Conservation (phyloP, 2,329 filamentous ascomycete species). For the Chrysosporium queenslandicum region DNA sequence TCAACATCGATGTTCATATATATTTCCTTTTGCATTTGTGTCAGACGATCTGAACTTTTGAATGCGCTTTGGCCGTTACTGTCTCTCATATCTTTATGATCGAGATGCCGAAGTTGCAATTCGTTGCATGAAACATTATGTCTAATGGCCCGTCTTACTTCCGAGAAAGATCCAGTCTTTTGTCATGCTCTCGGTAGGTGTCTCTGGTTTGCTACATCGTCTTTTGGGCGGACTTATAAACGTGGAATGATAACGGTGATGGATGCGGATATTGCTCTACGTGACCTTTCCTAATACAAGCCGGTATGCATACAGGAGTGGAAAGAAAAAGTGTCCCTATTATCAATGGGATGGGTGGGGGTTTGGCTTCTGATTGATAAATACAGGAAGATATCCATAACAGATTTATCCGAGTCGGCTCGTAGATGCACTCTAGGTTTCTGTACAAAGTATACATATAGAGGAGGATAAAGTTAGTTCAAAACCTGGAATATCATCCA, state of each 20-base stretch:
- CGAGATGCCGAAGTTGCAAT: too few species aligned
- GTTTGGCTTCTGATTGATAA: not conserved
- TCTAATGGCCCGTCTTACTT: too few species aligned
- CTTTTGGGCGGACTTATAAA: not conserved
- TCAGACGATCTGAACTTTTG: not conserved
- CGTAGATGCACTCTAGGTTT: not conserved
- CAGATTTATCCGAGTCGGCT: not conserved
- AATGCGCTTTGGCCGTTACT: not conserved
- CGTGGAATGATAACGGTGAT: not conserved
- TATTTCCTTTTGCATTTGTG: not conserved
- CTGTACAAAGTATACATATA: not conserved
- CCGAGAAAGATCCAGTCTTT: too few species aligned
- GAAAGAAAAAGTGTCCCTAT: not conserved
- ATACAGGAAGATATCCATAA: not conserved
- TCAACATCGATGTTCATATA: not conserved
- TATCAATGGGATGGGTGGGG: not conserved
- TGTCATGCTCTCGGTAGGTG: too few species aligned
- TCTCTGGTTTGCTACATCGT: not conserved
- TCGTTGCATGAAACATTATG: not conserved
- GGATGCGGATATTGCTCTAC: not conserved
- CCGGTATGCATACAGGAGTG: not conserved
- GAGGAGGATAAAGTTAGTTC: not conserved
- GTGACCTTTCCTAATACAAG: not conserved
- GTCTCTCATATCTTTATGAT: not conserved
- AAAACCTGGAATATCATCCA: not conserved